These are phyloP conservation scores for Fistulina hepatica DNA, from an alignment of 1,284 basidiomycete species.

Conservation along the genomic window DNA sequence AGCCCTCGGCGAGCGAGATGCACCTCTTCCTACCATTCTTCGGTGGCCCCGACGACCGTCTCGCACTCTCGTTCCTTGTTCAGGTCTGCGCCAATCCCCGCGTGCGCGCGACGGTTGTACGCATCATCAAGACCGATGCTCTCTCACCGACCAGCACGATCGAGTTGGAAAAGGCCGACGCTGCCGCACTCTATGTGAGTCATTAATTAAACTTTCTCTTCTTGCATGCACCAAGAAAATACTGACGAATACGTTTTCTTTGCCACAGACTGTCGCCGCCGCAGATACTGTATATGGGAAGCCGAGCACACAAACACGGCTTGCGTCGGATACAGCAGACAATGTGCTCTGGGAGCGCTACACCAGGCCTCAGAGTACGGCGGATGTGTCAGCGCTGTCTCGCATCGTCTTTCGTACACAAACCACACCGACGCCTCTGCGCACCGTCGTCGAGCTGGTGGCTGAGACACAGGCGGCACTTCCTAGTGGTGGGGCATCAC, in stretches of 20 bases:
- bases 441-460: conserved; percentile 37
- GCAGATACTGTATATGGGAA: conserved; percentile 61
- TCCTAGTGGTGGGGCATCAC: conserved; percentile 22
- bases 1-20: conserved; percentile 25
- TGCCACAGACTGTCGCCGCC: conserved; percentile 33
- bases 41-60: conserved; percentile 85
- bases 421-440: conserved; percentile 42
- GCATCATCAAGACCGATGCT: conserved; percentile 38
- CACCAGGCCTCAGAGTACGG: conserved; percentile 21
- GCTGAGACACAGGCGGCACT: conserved; percentile 15
- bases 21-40: conserved; percentile 85
- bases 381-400: conserved; percentile 33
- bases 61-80: conserved; percentile 68
- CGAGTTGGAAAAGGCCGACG: conserved; percentile 21
- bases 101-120: conserved; percentile 61
- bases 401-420: conserved; percentile 46
- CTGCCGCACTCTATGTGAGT: conserved; percentile 7
- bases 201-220: conserved; percentile 3
- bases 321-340: conserved; percentile 69
- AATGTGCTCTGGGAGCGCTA: conserved; percentile 55
- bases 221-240: neutral
- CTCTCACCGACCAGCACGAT: conserved; percentile 23
- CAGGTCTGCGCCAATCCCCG: conserved; percentile 62
- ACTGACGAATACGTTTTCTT: no score
- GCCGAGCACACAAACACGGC: conserved; percentile 46